Percentiles rank a stretch among this genome's conserved stretches.
Evolutionary conservation across 352 stramenopile species (phyloP).

Genomic region (Globisporangium echinulatum): DNA sequence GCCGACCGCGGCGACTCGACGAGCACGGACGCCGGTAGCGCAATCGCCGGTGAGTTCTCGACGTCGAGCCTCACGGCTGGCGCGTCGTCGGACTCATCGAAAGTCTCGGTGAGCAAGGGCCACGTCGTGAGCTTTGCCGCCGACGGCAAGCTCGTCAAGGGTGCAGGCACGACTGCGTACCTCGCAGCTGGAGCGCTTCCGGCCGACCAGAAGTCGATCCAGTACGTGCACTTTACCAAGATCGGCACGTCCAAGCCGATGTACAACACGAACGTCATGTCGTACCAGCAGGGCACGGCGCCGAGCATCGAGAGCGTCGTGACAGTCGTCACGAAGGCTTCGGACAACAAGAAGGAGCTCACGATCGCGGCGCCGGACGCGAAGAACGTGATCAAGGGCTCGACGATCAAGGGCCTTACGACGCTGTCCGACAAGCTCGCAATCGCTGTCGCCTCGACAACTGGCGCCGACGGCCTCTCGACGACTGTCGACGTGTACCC

Average conservation of each 20-base stretch:
- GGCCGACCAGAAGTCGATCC: slow-evolving; percentile 35
- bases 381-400: slow-evolving; percentile 41
- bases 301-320: slow-evolving; percentile 37
- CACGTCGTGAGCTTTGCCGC: slow-evolving; percentile 58
- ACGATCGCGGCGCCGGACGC: slow-evolving; percentile 28
- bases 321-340: slow-evolving; percentile 39
- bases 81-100: slow-evolving; percentile 7
- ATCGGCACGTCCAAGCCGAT: slow-evolving; percentile 33
- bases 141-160: slow-evolving; percentile 40
- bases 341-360: slow-evolving; percentile 34
- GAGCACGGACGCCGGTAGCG: slow-evolving; percentile 10
- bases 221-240: slow-evolving; percentile 55
- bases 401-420: slow-evolving; percentile 50
- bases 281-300: slow-evolving; percentile 45
- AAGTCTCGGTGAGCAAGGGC: slow-evolving; percentile 23
- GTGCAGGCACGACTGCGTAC: slow-evolving; percentile 69
- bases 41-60: slow-evolving; percentile 32
- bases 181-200: slow-evolving; percentile 42
- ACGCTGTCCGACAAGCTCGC: slow-evolving; percentile 58
- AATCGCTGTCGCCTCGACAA: slow-evolving; percentile 44
- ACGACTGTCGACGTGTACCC: slow-evolving; percentile 39
- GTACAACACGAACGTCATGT: slow-evolving; percentile 50
- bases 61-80: slow-evolving; percentile 21
- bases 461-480: slow-evolving; percentile 28
- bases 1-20: slow-evolving; percentile 39